phyloP scores from a whole-genome alignment of 805 yeast genomes.

The Suhomyces pyralidae region DNA sequence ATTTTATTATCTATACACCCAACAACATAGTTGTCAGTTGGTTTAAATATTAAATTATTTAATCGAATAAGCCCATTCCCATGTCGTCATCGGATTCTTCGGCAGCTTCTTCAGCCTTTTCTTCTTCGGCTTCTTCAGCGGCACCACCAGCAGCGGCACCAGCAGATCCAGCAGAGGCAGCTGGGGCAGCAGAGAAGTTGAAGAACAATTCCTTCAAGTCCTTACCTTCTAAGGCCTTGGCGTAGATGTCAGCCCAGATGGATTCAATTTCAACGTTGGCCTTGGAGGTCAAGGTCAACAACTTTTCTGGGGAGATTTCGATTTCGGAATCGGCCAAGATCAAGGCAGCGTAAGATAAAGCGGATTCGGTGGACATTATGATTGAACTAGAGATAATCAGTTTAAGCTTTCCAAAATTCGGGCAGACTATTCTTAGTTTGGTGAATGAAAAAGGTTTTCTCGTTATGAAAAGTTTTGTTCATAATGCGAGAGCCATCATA shows the following conservation, averaged over 20 bases:
- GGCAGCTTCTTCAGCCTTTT: constrained; percentile 28
- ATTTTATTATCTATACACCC: neutral
- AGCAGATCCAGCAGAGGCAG: constrained; percentile 38
- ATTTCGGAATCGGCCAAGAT: constrained; percentile 48
- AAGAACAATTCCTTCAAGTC: constrained; percentile 49
- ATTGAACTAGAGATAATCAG: constrained; percentile 46
- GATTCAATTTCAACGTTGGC: constrained; percentile 46
- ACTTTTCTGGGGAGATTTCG: constrained; percentile 46
- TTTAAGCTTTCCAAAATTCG: constrained; percentile 37
- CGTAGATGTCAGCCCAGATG: constrained; percentile 47
- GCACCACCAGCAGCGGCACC: constrained; percentile 36
- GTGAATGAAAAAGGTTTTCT: neutral
- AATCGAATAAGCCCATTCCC: constrained; percentile 48
- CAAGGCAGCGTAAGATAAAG: constrained; percentile 50
- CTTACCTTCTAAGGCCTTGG: constrained; percentile 47
- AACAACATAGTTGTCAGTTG: neutral
- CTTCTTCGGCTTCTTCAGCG: constrained; percentile 31
- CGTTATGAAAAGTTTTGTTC: constrained; percentile 5
- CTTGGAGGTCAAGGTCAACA: constrained; percentile 36
- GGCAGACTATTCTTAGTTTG: constrained; percentile 50
- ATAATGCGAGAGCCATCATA: neutral
- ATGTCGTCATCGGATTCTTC: constrained; percentile 39
- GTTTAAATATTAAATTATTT: constrained; percentile 12
- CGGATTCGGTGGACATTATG: constrained; percentile 46
- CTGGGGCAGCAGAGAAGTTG: constrained; percentile 47